A percentile compares a stretch with the other conserved stretches of the same genome.
Conservation (phyloP, 106 monocot genomes). For the Ottelia alismoides region DNA sequence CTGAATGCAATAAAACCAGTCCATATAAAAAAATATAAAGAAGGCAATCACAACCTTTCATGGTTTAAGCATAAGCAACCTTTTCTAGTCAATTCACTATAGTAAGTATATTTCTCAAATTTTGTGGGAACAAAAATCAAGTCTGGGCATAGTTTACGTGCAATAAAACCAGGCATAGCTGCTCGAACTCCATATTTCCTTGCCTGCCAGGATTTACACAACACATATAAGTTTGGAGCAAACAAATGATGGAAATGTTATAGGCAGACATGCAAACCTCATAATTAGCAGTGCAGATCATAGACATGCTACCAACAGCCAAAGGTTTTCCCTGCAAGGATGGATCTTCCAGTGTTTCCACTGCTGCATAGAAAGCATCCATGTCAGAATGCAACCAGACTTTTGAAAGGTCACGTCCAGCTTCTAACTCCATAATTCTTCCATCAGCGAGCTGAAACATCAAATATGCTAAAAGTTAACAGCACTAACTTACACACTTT, state of each 20-base stretch:
- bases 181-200: conserved; percentile 97
- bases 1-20: no score
- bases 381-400: conserved; percentile 90
- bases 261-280: no score
- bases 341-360: conserved; percentile 81
- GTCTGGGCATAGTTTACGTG: conserved; percentile 72
- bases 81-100: conserved; percentile 88
- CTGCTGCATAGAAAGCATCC: conserved; percentile 99
- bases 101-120: conserved; percentile 79
- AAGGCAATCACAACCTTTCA: no score
- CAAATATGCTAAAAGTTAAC: neutral
- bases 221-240: no score
- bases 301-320: conserved; percentile 96
- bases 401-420: conserved; percentile 81
- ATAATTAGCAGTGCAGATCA: conserved; percentile 98
- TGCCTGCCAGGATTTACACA: conserved; percentile 56
- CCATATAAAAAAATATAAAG: no score
- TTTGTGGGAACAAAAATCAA: conserved; percentile 79
- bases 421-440: conserved; percentile 69
- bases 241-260: no score
- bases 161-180: conserved; percentile 99
- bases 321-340: conserved; percentile 70
- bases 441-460: conserved; percentile 53
- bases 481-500: no score
- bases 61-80: no score